A percentile compares a stretch with the other conserved stretches of the same genome.
Evolutionary conservation across 192 early-diverging fungal genomes (phyloP).

Genomic region (Haplosporangium gracile): DNA sequence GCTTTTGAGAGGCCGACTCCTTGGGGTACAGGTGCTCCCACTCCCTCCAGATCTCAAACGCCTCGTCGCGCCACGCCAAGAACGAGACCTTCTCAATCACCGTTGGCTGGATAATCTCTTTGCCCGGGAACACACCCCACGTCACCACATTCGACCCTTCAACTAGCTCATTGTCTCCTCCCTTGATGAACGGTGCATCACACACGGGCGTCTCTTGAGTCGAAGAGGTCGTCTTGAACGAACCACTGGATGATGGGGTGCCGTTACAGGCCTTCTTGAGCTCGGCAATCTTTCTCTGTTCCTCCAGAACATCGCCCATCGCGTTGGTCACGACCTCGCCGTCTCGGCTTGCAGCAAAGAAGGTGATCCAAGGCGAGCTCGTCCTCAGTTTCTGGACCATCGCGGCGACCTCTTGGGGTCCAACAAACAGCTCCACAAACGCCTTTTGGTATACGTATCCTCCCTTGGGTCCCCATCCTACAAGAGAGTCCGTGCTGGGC

Average conservation of each 20-base stretch:
- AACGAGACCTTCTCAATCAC: conserved; percentile 83
- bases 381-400: conserved; percentile 67
- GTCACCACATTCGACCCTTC: conserved; percentile 83
- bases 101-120: conserved; percentile 90
- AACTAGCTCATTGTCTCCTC: conserved; percentile 60
- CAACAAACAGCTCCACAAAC: conserved; percentile 87
- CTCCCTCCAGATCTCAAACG: conserved; percentile 84
- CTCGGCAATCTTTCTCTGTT: conserved; percentile 57
- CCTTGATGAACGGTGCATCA: conserved; percentile 67
- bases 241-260: conserved; percentile 10
- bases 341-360: conserved; percentile 88
- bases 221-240: conserved; percentile 20
- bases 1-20: conserved; percentile 64
- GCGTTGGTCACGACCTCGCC: conserved; percentile 54
- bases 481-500: conserved; percentile 71
- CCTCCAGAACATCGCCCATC: conserved; percentile 40
- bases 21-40: conserved; percentile 79
- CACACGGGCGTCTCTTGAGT: conserved; percentile 41
- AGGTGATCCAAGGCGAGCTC: conserved; percentile 80
- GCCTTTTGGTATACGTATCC: conserved; percentile 91
- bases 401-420: conserved; percentile 66
- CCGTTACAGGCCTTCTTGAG: conserved; percentile 63
- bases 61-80: conserved; percentile 90
- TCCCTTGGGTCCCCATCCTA: conserved; percentile 88
- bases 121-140: conserved; percentile 93